Evolutionary conservation across 1,284 basidiomycete species (phyloP).

Genomic region (Mycosarcoma maydis): DNA sequence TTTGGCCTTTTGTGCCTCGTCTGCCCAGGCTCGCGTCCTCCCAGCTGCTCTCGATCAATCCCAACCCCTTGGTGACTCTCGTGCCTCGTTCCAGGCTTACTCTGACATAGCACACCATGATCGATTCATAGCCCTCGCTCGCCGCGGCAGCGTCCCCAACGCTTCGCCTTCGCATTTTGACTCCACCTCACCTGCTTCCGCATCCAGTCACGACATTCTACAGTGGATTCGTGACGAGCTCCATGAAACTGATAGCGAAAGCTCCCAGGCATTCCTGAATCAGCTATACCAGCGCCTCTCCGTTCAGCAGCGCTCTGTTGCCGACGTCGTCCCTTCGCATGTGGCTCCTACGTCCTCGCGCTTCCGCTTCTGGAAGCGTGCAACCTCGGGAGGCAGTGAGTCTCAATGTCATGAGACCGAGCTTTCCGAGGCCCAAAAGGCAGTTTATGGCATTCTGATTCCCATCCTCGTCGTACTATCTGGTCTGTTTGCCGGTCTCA

Average conservation of each 20-base stretch:
- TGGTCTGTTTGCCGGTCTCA: constrained; percentile 78
- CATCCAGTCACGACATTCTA: constrained; percentile 8
- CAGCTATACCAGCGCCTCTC: constrained; percentile 35
- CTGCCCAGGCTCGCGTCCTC: constrained; percentile 28
- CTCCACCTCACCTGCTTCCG: not conserved
- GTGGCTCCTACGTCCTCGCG: constrained; percentile 5
- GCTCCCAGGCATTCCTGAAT: constrained; percentile 24
- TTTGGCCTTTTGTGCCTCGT: constrained; percentile 6
- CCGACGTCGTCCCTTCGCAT: not conserved
- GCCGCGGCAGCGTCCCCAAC: constrained; percentile 8
- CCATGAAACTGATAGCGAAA: not conserved
- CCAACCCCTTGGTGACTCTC: not conserved
- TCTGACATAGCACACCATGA: constrained; percentile 35
- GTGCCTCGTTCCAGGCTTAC: not conserved
- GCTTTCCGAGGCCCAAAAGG: constrained; percentile 42
- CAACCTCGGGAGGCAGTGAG: constrained; percentile 5
- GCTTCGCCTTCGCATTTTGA: constrained; percentile 14
- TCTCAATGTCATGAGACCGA: constrained; percentile 16
- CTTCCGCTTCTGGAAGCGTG: constrained; percentile 37
- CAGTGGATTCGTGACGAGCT: constrained; percentile 25
- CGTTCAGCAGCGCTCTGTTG: constrained; percentile 13
- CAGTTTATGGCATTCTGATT: constrained; percentile 68
- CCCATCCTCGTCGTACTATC: constrained; percentile 72
- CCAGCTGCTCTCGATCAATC: constrained; percentile 11
- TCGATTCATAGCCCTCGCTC: constrained; percentile 28